Evolutionary conservation across 768 basidiomycete species (phyloP).

Genomic region (Xanthoconium stramineum): DNA sequence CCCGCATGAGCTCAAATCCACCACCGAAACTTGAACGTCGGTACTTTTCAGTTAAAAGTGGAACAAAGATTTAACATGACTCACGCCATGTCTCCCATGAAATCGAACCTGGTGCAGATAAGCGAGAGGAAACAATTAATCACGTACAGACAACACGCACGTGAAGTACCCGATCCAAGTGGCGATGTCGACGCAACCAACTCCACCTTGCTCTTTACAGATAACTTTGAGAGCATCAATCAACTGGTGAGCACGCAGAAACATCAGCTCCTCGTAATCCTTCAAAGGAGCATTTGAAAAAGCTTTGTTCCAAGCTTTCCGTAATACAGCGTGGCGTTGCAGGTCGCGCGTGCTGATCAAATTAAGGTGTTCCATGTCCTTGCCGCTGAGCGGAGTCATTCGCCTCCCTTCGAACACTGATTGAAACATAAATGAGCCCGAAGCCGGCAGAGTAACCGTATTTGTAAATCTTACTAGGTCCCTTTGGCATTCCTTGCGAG

Average conservation of each 20-base stretch:
- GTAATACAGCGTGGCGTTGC: conserved; percentile 21
- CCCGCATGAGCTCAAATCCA: conserved; percentile 36
- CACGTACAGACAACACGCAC: conserved; percentile 7
- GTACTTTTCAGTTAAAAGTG: neutral
- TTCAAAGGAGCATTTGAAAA: conserved; percentile 28
- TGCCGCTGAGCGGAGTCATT: conserved; percentile 14
- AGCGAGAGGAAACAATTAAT: neutral
- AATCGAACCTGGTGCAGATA: conserved; percentile 19
- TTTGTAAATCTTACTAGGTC: conserved; percentile 22
- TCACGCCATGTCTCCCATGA: conserved; percentile 30
- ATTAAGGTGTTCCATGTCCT: conserved; percentile 10
- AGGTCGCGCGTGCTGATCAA: conserved; percentile 19
- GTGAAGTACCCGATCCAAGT: conserved; percentile 22
- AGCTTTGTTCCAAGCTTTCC: conserved; percentile 33
- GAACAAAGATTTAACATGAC: conserved; percentile 1
- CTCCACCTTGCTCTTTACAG: conserved; percentile 11
- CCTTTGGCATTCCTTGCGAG: conserved; percentile 29
- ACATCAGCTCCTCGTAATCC: conserved; percentile 27
- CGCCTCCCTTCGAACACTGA: conserved; percentile 23
- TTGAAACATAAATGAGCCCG: conserved; percentile 1
- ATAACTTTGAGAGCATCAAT: conserved; percentile 9
- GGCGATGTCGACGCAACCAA: conserved; percentile 13
- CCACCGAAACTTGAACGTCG: conserved; percentile 33
- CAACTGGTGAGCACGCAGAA: conserved; percentile 20
- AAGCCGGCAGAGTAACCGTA: neutral